These are phyloP conservation scores for Fusarium coicis DNA, from an alignment of 2,329 filamentous ascomycete species.

Conservation along the genomic window DNA sequence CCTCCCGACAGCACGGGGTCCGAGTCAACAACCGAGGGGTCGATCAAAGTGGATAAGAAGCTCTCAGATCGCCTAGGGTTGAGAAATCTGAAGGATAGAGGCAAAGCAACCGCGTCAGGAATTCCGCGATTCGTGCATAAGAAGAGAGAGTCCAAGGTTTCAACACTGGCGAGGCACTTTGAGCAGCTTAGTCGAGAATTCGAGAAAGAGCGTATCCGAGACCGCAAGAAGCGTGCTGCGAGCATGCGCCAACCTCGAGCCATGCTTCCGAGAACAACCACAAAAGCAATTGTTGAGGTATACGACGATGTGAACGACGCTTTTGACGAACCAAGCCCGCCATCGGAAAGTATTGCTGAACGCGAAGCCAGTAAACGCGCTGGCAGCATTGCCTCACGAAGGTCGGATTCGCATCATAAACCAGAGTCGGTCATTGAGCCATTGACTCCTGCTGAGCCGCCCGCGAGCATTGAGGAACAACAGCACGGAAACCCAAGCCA, in stretches of 20 bases:
- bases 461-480: constrained; percentile 38
- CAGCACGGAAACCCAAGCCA: constrained; percentile 42
- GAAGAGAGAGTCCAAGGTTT: constrained; percentile 81
- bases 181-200: constrained; percentile 97
- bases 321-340: constrained; percentile 76
- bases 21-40: constrained; percentile 50
- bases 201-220: constrained; percentile 89
- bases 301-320: constrained; percentile 95
- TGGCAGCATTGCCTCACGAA: constrained; percentile 38
- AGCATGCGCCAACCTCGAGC: constrained; percentile 80
- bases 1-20: constrained; percentile 33
- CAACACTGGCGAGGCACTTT: constrained; percentile 93
- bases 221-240: constrained; percentile 82
- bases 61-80: constrained; percentile 78
- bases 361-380: constrained; percentile 48
- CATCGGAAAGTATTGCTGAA: constrained; percentile 57
- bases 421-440: constrained; percentile 34
- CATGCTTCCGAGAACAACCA: constrained; percentile 85
- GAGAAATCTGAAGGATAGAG: constrained; percentile 68
- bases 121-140: constrained; percentile 89
- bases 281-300: constrained; percentile 95
- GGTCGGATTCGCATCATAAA: constrained; percentile 43
- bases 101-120: constrained; percentile 73
- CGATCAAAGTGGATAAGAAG: constrained; percentile 74
- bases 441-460: constrained; percentile 40